Conservation (phyloP, 1,284 basidiomycete genomes). For the Ustilago esculenta region DNA sequence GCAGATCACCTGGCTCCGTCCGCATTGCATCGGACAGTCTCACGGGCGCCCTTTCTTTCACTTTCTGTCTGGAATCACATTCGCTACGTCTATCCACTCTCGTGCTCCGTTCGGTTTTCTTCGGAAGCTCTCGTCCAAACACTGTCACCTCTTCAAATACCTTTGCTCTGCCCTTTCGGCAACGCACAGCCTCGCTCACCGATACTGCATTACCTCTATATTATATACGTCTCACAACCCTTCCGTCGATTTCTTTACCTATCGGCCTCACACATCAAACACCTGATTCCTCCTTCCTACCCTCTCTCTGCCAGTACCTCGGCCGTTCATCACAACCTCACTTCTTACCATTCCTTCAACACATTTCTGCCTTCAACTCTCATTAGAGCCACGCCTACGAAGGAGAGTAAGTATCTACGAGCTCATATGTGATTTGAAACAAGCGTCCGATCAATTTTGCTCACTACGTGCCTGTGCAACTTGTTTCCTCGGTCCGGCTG, state of each 20-base stretch:
- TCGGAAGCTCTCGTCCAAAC: conserved; percentile 2
- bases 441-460: too few species aligned
- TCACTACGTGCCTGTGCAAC: too few species aligned
- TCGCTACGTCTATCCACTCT: conserved; percentile 3
- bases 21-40: too few species aligned
- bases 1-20: neutral
- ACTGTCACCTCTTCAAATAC: neutral
- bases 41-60: too few species aligned
- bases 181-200: conserved; percentile 3
- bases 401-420: too few species aligned
- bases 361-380: too few species aligned
- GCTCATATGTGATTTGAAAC: too few species aligned
- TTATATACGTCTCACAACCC: neutral
- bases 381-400: too few species aligned
- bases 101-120: neutral
- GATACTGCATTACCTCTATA: conserved; percentile 19
- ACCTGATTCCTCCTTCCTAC: neutral
- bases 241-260: neutral
- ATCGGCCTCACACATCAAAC: conserved; percentile 6
- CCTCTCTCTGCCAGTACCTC: conserved; percentile 1
- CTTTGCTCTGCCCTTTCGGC: neutral
- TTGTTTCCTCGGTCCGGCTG: too few species aligned
- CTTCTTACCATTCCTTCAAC: too few species aligned
- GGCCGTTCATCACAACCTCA: neutral
- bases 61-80: conserved; percentile 10